Percentiles rank a stretch among this genome's conserved stretches.
phyloP scores from a whole-genome alignment of 352 stramenopile genomes.

The Pythium volutum region DNA sequence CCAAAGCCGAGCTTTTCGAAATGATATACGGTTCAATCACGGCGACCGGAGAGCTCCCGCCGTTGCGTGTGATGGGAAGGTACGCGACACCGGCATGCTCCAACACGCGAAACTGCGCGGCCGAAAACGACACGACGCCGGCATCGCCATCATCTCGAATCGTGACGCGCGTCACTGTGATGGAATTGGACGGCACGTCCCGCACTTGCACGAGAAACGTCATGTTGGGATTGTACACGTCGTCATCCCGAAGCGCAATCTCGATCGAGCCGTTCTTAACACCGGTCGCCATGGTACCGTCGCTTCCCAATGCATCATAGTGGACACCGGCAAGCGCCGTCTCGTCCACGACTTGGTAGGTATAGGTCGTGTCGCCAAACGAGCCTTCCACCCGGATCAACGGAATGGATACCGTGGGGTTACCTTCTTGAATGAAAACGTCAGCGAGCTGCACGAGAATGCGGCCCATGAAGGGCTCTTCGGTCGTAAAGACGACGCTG shows the following conservation, averaged over 20 bases:
- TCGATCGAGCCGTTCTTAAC: slow-evolving; percentile 29
- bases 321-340: slow-evolving; percentile 34
- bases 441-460: slow-evolving; percentile 24
- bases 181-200: slow-evolving; percentile 23
- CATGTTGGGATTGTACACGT: slow-evolving; percentile 37
- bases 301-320: slow-evolving; percentile 22
- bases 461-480: slow-evolving; percentile 32
- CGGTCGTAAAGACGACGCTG: slow-evolving; percentile 28
- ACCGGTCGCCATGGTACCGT: slow-evolving; percentile 26
- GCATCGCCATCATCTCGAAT: slow-evolving; percentile 55
- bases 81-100: slow-evolving; percentile 32
- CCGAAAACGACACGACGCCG: slow-evolving; percentile 43
- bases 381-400: slow-evolving; percentile 51
- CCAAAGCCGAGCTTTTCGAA: slow-evolving; percentile 11
- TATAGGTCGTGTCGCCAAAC: slow-evolving; percentile 37
- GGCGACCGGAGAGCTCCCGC: slow-evolving; percentile 27
- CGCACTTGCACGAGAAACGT: slow-evolving; percentile 39
- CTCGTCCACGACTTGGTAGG: slow-evolving; percentile 35
- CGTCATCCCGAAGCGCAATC: slow-evolving; percentile 45
- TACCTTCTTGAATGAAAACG: slow-evolving; percentile 33
- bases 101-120: slow-evolving; percentile 13
- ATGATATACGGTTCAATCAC: slow-evolving; percentile 28
- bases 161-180: slow-evolving; percentile 32
- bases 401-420: slow-evolving; percentile 24
- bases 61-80: slow-evolving; percentile 31